Evolutionary conservation across 345 rosid species (phyloP).

Genomic region (Dimocarpus longan): DNA sequence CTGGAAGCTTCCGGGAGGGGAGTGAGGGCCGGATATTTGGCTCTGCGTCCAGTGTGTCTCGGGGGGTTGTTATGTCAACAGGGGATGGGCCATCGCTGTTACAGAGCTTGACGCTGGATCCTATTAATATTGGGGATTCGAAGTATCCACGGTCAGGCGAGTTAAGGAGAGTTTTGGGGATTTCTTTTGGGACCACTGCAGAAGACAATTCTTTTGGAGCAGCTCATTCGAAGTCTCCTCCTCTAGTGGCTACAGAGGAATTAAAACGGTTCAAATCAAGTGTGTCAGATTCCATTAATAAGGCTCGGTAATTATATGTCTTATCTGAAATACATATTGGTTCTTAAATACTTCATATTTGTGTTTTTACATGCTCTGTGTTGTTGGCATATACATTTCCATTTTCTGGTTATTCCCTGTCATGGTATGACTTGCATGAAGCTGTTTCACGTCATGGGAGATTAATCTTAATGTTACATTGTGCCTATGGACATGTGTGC

Average conservation of each 20-base stretch:
- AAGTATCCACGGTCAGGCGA: conserved; percentile 42
- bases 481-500: conserved; percentile 4
- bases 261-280: conserved; percentile 46
- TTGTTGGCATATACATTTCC: conserved; percentile 4
- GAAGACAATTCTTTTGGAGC: conserved; percentile 53
- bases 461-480: not conserved
- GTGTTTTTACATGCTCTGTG: not conserved
- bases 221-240: conserved; percentile 43
- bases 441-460: conserved; percentile 19
- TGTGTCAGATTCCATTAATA: conserved; percentile 32
- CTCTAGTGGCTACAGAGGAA: conserved; percentile 47
- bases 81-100: conserved; percentile 34
- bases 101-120: conserved; percentile 46
- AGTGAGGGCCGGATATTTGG: conserved; percentile 40
- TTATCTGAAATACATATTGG: not conserved
- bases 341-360: conserved; percentile 10
- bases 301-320: conserved; percentile 47
- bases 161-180: conserved; percentile 47
- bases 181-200: conserved; percentile 35
- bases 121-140: conserved; percentile 46
- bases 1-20: conserved; percentile 56
- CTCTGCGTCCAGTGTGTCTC: conserved; percentile 35
- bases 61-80: conserved; percentile 31
- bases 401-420: conserved; percentile 6
- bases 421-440: not conserved